Conservation (phyloP, 2,329 filamentous ascomycete species). For the Colletotrichum godetiae region DNA sequence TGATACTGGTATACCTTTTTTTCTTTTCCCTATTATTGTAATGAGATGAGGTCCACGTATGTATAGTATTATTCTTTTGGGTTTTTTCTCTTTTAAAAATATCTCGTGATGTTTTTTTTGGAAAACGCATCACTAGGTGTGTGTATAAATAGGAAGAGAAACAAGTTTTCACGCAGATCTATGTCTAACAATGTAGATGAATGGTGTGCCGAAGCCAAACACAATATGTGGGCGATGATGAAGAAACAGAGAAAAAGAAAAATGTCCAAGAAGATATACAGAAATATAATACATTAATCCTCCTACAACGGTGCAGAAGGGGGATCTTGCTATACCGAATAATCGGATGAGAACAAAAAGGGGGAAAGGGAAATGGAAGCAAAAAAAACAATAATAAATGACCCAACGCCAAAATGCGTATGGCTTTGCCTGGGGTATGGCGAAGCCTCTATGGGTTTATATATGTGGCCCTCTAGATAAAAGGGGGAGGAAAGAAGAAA, state of each 20-base stretch:
- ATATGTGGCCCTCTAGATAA: neutral
- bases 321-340: too few species aligned
- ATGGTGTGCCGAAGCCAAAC: neutral
- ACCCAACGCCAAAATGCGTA: constrained; percentile 9
- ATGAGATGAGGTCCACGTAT: constrained; percentile 30
- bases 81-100: constrained; percentile 1
- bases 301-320: neutral
- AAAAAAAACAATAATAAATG: neutral
- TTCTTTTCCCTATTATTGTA: neutral
- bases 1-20: neutral
- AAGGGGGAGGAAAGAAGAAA: neutral
- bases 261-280: neutral
- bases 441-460: neutral
- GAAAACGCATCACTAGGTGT: constrained; percentile 2
- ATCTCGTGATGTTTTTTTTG: constrained; percentile 3
- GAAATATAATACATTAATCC: neutral
- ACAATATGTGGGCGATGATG: neutral
- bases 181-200: neutral
- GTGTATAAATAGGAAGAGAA: constrained; percentile 22
- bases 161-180: neutral
- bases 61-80: constrained; percentile 18
- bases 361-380: neutral
- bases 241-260: neutral
- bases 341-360: too few species aligned
- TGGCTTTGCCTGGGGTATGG: neutral